These are phyloP conservation scores for Scedosporium boydii DNA, from an alignment of 2,329 filamentous ascomycete genomes.

Conservation along the genomic window DNA sequence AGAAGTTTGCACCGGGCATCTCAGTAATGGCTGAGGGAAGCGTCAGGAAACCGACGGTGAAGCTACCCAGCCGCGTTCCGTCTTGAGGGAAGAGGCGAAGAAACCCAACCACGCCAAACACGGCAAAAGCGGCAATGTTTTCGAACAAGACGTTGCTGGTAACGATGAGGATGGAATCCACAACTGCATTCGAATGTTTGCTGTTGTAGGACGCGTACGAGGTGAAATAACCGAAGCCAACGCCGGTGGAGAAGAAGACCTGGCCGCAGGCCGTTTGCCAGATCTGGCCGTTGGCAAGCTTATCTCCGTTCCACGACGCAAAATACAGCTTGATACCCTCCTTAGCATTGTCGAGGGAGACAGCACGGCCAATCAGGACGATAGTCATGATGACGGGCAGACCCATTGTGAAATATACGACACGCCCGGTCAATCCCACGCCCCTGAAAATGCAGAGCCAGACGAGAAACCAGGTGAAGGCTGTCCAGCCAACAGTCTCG, in stretches of 20 bases:
- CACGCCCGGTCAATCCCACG: constrained; percentile 46
- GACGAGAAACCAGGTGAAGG: constrained; percentile 50
- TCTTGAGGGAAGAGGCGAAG: constrained; percentile 25
- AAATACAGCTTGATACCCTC: constrained; percentile 40
- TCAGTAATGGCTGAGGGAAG: constrained; percentile 44
- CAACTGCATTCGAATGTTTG: constrained; percentile 47
- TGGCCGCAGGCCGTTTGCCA: constrained; percentile 53
- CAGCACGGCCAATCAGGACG: constrained; percentile 42
- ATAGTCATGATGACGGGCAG: constrained; percentile 47
- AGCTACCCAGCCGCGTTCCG: constrained; percentile 37
- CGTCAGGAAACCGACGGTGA: constrained; percentile 49
- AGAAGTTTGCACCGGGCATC: constrained; percentile 48
- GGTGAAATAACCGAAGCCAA: constrained; percentile 50
- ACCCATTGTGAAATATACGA: constrained; percentile 54
- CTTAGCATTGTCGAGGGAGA: constrained; percentile 43
- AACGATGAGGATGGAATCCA: constrained; percentile 47
- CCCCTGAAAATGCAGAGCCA: constrained; percentile 52
- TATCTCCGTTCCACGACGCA: constrained; percentile 35
- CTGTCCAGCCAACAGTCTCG: constrained; percentile 48
- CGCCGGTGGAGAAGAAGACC: constrained; percentile 50
- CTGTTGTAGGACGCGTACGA: constrained; percentile 50
- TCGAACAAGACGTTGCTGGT: constrained; percentile 47
- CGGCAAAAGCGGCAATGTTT: constrained; percentile 36
- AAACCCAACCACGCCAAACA: constrained; percentile 47
- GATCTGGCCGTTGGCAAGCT: constrained; percentile 39